Percentiles rank a stretch among this genome's conserved stretches.
Evolutionary conservation across 1,139 yeast genomes (phyloP).

Genomic region (Blastobotrys ciferrii): DNA sequence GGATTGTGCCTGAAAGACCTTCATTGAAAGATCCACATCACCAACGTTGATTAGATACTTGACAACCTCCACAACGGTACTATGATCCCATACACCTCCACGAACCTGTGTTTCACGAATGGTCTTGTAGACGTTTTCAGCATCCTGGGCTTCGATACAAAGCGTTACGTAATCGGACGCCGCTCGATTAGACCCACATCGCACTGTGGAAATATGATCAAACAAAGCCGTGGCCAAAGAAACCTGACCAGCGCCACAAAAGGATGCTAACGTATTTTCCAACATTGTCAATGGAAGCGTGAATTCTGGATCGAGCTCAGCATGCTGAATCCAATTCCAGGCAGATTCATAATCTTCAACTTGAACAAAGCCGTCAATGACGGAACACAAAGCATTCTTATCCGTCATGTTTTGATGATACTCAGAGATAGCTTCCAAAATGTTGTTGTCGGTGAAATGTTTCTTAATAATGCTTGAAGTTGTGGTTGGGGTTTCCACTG

Average conservation of each 20-base stretch:
- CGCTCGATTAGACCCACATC: constrained; percentile 1
- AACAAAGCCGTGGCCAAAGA: constrained; percentile 28
- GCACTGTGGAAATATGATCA: constrained; percentile 22
- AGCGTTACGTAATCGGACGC: constrained; percentile 24
- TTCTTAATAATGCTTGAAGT: constrained; percentile 20
- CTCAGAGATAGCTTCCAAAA: constrained; percentile 14
- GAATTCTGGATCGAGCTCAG: constrained; percentile 24
- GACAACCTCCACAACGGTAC: constrained; percentile 30
- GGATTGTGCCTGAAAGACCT: constrained; percentile 27
- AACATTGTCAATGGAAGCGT: background rate
- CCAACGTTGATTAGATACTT: constrained; percentile 22
- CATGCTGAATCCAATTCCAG: constrained; percentile 36
- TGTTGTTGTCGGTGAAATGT: constrained; percentile 16
- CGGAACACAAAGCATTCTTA: constrained; percentile 7
- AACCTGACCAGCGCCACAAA: constrained; percentile 25
- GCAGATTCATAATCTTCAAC: constrained; percentile 33
- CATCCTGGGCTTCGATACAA: constrained; percentile 23
- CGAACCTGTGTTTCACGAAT: constrained; percentile 35
- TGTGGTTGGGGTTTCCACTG: background rate
- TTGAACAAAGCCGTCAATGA: constrained; percentile 34
- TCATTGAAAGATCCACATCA: constrained; percentile 27
- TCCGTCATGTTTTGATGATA: constrained; percentile 3
- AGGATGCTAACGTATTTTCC: constrained; percentile 5
- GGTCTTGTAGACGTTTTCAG: constrained; percentile 30
- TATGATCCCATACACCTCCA: constrained; percentile 36